Evolutionary conservation across 2,329 filamentous ascomycete species (phyloP), one percentile per base, ranked within the genome.

Genomic region (Lasiodiplodia gonubiensis): DNA sequence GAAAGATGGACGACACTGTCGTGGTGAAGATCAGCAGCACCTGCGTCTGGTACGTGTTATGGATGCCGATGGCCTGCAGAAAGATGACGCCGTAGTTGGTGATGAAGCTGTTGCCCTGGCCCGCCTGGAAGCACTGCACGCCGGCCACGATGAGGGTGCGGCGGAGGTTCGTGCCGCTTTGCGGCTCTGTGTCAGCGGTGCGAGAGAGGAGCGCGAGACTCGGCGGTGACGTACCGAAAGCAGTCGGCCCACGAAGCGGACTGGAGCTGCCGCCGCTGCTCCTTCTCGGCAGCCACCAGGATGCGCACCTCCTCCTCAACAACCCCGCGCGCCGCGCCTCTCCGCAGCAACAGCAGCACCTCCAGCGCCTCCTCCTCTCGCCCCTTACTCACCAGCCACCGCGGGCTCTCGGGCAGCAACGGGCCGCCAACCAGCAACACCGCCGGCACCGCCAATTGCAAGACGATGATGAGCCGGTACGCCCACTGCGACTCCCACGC

Each of bases 281-380:
- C 54, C 14, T n/a, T n/a, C 10, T 21, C 10, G 0, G 54, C 54
- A 3, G 10, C 33, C 1, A 14, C 54, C 7, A 57, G 37, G 3
- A 57, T 14, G 16, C 18, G 7, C 18, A 86, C 75, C 70, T 46
- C 57, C 30, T 33, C 30, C 30, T 33, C 30, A 10, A 33, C 30
- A 0, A 33, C 30, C 30, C 10, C 30, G 30, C 30, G 30, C 30
- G 30, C 30, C 30, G 30, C 10, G 0, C 30, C 30, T 0, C 30
- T 6, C 30, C 30, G 30, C 30, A 33, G 30, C 30, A 33, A 8
- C 8, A 33, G 1, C 30, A 33, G 30, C 30, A 33, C 30, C 7
- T 33, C 8, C 30, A 33, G 30, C 30, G 30, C 30, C 30, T 33
- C 30, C 30, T 33, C 30, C 30, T 33, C 30, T 2, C 30, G 8